Conservation (phyloP, 2,329 filamentous ascomycete species). For the Cladosporium sp. region DNA sequence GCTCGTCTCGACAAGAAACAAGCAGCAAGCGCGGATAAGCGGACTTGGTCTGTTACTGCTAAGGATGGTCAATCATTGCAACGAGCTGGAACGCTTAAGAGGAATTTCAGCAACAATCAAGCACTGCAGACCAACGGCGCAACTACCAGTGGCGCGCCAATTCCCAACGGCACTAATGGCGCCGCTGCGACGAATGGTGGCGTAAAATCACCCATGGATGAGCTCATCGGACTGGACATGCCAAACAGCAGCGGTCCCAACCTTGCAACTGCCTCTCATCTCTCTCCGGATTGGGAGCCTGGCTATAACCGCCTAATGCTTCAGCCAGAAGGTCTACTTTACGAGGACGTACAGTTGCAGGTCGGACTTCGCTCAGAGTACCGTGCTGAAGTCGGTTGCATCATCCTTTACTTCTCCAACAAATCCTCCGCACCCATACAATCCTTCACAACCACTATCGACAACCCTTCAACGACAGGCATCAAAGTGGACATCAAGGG, state of each 20-base stretch:
- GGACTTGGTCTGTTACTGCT: constrained; percentile 96
- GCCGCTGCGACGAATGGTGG: constrained; percentile 20
- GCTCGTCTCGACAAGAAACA: constrained; percentile 94
- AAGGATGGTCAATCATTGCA: constrained; percentile 66
- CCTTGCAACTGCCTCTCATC: constrained; percentile 82
- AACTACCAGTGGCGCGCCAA: constrained; percentile 30
- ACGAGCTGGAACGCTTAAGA: constrained; percentile 77
- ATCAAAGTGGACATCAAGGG: constrained; percentile 84
- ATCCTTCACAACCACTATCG: constrained; percentile 91
- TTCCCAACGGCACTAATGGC: constrained; percentile 21
- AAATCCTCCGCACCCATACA: constrained; percentile 80
- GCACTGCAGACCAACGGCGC: constrained; percentile 37
- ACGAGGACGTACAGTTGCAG: constrained; percentile 92
- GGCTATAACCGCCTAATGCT: constrained; percentile 83
- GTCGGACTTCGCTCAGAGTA: constrained; percentile 91
- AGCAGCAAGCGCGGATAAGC: constrained; percentile 78
- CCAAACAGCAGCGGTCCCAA: constrained; percentile 66
- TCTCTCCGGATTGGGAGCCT: constrained; percentile 90
- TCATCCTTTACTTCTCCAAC: constrained; percentile 95
- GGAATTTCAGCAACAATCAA: constrained; percentile 64
- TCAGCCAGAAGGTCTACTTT: constrained; percentile 77
- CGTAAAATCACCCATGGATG: constrained; percentile 41
- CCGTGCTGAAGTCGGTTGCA: constrained; percentile 86
- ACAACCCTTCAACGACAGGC: constrained; percentile 69
- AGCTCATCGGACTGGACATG: constrained; percentile 81